These are phyloP conservation scores for Chernovozyma sophiae-reginae DNA, from an alignment of 1,139 yeast species.

Conservation along the genomic window DNA sequence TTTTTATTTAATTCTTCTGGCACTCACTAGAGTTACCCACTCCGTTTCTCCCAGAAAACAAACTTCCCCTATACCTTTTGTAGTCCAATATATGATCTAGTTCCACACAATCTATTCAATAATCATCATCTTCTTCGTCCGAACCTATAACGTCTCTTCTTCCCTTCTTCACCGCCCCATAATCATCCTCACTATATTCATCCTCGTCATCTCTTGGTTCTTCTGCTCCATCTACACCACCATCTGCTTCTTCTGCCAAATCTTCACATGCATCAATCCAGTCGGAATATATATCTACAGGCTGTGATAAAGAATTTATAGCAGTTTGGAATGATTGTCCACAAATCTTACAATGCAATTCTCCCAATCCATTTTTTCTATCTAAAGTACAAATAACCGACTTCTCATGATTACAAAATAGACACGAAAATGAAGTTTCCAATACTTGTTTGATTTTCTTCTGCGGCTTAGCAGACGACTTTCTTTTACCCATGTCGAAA, in stretches of 20 bases:
- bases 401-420: slow-evolving; percentile 94
- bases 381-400: slow-evolving; percentile 87
- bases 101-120: too few species aligned
- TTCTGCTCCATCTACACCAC: slow-evolving; percentile 34
- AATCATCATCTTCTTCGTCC: slow-evolving; percentile 26
- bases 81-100: too few species aligned
- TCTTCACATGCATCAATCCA: slow-evolving; percentile 99
- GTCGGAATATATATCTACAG: slow-evolving; percentile 93
- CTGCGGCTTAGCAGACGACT: slow-evolving; percentile 82
- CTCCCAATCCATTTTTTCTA: slow-evolving; percentile 81
- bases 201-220: slow-evolving; percentile 27
- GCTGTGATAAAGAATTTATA: slow-evolving; percentile 76
- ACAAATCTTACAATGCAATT: slow-evolving; percentile 85
- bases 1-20: too few species aligned
- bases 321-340: slow-evolving; percentile 93
- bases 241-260: slow-evolving; percentile 65
- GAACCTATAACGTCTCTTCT: slow-evolving; percentile 21
- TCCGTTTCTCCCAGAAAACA: too few species aligned
- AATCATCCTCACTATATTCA: slow-evolving; percentile 39
- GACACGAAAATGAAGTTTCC: slow-evolving; percentile 83
- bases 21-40: too few species aligned
- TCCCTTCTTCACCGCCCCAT: slow-evolving; percentile 14
- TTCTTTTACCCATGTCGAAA: slow-evolving; percentile 72
- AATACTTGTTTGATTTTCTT: slow-evolving; percentile 76
- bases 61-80: too few species aligned